Conservation (phyloP, 768 basidiomycete species). For the Stropharia rugosoannulata region DNA sequence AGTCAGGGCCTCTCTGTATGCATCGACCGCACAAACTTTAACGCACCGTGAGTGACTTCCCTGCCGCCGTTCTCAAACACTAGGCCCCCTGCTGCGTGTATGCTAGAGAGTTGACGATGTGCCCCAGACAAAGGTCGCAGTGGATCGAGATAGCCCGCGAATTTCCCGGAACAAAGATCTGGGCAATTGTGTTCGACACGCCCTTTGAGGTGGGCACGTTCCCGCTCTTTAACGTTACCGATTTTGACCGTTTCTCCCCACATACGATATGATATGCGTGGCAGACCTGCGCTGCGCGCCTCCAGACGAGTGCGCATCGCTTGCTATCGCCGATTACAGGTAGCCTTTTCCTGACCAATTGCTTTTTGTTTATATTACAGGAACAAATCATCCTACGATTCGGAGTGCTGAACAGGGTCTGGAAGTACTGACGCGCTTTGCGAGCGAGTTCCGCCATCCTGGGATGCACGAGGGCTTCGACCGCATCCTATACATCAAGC, state of each 20-base stretch:
- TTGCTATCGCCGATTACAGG: not conserved
- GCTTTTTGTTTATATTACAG: slow-evolving; percentile 32
- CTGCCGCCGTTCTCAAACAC: not conserved
- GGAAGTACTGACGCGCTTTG: slow-evolving; percentile 64
- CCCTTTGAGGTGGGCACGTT: slow-evolving; percentile 62
- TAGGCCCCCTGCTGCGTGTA: not conserved
- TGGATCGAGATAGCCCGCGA: slow-evolving; percentile 75
- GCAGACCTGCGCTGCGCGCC: slow-evolving; percentile 62
- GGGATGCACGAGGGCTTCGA: slow-evolving; percentile 62
- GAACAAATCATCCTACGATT: slow-evolving; percentile 77
- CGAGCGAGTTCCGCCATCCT: slow-evolving; percentile 58
- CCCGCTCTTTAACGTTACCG: slow-evolving; percentile 19
- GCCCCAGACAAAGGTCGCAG: slow-evolving; percentile 59
- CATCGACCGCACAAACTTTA: slow-evolving; percentile 78
- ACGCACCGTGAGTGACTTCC: slow-evolving; percentile 50
- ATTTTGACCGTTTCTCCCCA: slow-evolving; percentile 19
- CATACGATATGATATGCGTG: not conserved
- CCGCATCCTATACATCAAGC: slow-evolving; percentile 48
- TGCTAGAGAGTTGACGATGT: slow-evolving; percentile 13
- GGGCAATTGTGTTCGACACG: slow-evolving; percentile 78
- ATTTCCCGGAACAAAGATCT: slow-evolving; percentile 61
- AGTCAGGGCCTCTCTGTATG: slow-evolving; percentile 66
- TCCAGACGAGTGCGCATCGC: slow-evolving; percentile 52
- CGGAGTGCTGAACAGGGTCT: slow-evolving; percentile 55
- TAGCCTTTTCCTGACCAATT: not conserved